A percentile compares a stretch with the other conserved stretches of the same genome.
Evolutionary conservation across 345 rosid genomes (phyloP).

Genomic region (Lepidium africanum): DNA sequence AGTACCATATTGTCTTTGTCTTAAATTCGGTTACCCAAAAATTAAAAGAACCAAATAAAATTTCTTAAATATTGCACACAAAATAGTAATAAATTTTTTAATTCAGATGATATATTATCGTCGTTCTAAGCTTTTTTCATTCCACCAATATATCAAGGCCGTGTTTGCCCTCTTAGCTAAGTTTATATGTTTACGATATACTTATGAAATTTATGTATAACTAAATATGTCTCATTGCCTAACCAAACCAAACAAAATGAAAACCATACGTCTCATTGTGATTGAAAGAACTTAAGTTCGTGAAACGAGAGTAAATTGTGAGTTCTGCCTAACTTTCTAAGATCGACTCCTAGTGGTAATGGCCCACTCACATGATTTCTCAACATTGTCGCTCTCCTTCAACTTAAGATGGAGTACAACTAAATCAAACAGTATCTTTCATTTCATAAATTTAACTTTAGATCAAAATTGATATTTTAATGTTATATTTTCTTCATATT

Average conservation of each 20-base stretch:
- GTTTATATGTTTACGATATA: background rate
- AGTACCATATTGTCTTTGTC: too few species aligned
- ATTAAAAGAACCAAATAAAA: too few species aligned
- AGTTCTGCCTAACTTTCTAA: conserved; percentile 13
- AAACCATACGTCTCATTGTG: background rate
- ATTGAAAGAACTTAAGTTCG: background rate
- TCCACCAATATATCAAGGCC: too few species aligned
- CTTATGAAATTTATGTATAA: background rate
- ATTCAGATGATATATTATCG: too few species aligned
- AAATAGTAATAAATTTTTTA: too few species aligned
- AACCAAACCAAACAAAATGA: background rate
- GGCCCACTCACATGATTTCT: conserved; percentile 28
- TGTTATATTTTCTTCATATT: background rate
- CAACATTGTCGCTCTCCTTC: conserved; percentile 23
- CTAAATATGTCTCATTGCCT: background rate
- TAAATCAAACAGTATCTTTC: conserved; percentile 22
- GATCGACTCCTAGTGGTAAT: conserved; percentile 1
- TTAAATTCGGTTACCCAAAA: too few species aligned
- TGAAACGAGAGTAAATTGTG: background rate
- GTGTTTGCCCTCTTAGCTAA: too few species aligned
- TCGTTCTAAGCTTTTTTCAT: too few species aligned
- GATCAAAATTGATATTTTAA: background rate
- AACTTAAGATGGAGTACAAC: conserved; percentile 12
- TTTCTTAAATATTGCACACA: too few species aligned
- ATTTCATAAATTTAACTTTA: background rate